phyloP scores from a whole-genome alignment of 1,284 basidiomycete genomes.

The Wolfiporia cocos region DNA sequence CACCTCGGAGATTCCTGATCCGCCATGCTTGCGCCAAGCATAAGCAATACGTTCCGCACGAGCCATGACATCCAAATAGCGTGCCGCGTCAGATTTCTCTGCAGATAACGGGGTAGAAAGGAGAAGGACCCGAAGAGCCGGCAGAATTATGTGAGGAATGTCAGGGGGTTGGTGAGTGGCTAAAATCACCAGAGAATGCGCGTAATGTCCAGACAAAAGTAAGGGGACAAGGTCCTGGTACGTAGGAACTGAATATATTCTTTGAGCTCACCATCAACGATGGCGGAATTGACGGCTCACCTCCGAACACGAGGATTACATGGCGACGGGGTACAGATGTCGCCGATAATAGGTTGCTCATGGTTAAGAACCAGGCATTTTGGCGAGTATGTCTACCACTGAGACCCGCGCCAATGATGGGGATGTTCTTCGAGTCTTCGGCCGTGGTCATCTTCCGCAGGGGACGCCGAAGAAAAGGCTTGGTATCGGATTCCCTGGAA shows the following conservation, averaged over 20 bases:
- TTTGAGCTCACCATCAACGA: not conserved
- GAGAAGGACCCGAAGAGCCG: constrained; percentile 39
- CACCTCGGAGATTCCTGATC: constrained; percentile 27
- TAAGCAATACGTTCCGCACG: constrained; percentile 46
- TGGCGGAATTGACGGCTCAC: constrained; percentile 20
- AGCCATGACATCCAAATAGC: constrained; percentile 44
- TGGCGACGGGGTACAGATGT: constrained; percentile 25
- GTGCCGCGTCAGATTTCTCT: constrained; percentile 41
- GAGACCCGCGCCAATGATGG: no score
- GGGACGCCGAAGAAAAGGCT: no score
- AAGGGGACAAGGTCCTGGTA: constrained; percentile 37
- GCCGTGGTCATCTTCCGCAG: no score
- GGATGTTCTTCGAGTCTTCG: no score
- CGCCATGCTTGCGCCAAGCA: constrained; percentile 35
- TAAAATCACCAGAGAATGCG: constrained; percentile 40
- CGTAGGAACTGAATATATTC: constrained; percentile 27
- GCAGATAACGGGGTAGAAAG: constrained; percentile 36
- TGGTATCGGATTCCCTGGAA: no score
- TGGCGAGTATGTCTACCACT: no score
- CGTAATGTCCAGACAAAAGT: constrained; percentile 37
- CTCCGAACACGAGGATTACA: constrained; percentile 46
- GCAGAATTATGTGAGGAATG: constrained; percentile 26
- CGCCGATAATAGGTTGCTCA: constrained; percentile 23
- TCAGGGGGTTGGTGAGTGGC: constrained; percentile 41
- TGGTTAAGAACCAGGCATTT: constrained; percentile 26